These are phyloP conservation scores for Malus sylvestris DNA, from an alignment of 306 rosid species.

Conservation along the genomic window DNA sequence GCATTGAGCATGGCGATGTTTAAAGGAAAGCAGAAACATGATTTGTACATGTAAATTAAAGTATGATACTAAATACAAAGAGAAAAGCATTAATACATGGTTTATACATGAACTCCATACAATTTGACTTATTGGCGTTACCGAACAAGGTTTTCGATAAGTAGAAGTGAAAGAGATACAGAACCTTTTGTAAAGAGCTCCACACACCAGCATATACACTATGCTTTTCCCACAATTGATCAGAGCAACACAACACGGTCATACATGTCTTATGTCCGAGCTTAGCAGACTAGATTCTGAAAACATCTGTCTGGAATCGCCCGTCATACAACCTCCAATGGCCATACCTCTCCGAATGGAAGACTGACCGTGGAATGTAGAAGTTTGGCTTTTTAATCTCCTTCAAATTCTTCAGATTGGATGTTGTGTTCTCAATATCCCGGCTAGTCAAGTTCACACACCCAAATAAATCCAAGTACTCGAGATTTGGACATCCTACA, in stretches of 20 bases:
- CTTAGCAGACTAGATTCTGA: conserved; percentile 44
- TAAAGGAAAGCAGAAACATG: not conserved
- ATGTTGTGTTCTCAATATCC: conserved; percentile 52
- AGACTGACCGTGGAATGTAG: conserved; percentile 40
- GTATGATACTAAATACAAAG: not conserved
- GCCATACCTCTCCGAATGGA: conserved; percentile 50
- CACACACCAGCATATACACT: conserved; percentile 4
- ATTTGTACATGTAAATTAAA: not conserved
- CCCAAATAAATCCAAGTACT: conserved; percentile 75
- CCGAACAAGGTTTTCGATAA: not conserved
- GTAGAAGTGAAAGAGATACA: conserved; percentile 7
- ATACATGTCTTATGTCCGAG: not conserved
- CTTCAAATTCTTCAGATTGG: conserved; percentile 40
- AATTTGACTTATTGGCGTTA: conserved; percentile 1
- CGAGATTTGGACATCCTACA: conserved; percentile 61
- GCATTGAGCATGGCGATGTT: not conserved
- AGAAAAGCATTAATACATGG: not conserved
- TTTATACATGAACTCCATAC: not conserved
- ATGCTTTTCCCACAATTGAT: not conserved
- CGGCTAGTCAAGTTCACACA: conserved; percentile 66
- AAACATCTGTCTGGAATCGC: conserved; percentile 84
- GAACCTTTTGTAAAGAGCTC: not conserved
- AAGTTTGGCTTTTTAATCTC: conserved; percentile 47
- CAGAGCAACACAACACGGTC: conserved; percentile 3
- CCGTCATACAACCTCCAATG: conserved; percentile 86